phyloP scores from a whole-genome alignment of 2,329 filamentous ascomycete genomes.

The Xylariaceae sp. region DNA sequence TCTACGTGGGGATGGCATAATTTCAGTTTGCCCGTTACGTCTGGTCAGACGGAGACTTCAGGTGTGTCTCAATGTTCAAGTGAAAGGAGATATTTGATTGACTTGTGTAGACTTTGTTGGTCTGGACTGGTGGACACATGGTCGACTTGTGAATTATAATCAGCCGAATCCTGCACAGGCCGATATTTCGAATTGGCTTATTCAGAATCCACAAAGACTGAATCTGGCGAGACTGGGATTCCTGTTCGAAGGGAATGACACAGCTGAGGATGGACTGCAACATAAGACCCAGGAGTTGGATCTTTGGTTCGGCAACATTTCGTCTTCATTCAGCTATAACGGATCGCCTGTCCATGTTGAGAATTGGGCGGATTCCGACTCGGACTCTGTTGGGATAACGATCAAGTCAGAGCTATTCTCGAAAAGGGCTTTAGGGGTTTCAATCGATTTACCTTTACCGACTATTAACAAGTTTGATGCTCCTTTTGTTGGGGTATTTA shows the following conservation, averaged over 20 bases:
- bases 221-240: conserved; percentile 48
- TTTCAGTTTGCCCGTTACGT: conserved; percentile 41
- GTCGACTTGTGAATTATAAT: conserved; percentile 38
- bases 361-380: conserved; percentile 42
- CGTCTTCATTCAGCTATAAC: conserved; percentile 41
- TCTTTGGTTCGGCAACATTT: conserved; percentile 43
- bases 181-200: conserved; percentile 41
- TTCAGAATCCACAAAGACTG: conserved; percentile 48
- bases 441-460: conserved; percentile 51
- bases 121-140: conserved; percentile 42
- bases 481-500: conserved; percentile 50
- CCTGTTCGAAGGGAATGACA: conserved; percentile 36
- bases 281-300: conserved; percentile 42
- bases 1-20: conserved; percentile 50
- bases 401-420: conserved; percentile 40
- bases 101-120: conserved; percentile 35
- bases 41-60: conserved; percentile 33
- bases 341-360: conserved; percentile 37
- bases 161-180: conserved; percentile 38
- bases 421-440: conserved; percentile 38
- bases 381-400: conserved; percentile 42
- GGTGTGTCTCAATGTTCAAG: conserved; percentile 23
- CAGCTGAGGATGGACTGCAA: conserved; percentile 38
- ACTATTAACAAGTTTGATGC: conserved; percentile 50
- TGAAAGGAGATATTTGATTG: background rate